These are phyloP conservation scores for Ophiostoma sp. DNA, from an alignment of 2,329 filamentous ascomycete genomes.

Conservation along the genomic window DNA sequence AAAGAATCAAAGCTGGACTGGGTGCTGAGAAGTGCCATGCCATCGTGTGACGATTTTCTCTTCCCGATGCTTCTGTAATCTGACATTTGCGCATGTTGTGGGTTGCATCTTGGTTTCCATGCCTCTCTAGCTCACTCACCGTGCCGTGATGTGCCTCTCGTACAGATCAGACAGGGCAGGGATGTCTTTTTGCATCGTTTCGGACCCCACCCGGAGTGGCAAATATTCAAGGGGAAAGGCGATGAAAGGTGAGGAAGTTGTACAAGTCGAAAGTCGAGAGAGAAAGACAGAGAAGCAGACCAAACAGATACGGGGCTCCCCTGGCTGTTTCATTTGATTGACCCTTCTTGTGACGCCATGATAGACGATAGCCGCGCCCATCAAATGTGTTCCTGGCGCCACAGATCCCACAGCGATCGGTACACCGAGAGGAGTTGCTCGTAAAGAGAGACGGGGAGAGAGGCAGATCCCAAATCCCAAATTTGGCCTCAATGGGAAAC, in stretches of 20 bases:
- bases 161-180: neutral
- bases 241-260: neutral
- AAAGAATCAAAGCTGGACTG: neutral
- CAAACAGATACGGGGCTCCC: neutral
- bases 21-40: neutral
- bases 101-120: constrained; percentile 12
- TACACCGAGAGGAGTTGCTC: constrained; percentile 16
- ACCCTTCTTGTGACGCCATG: neutral
- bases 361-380: neutral
- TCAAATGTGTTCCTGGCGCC: neutral
- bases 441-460: neutral
- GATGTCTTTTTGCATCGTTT: neutral
- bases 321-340: neutral
- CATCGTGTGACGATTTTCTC: neutral
- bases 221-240: neutral
- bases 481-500: constrained; percentile 3
- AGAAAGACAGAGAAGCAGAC: neutral
- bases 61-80: neutral
- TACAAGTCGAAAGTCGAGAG: neutral
- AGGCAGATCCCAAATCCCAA: neutral
- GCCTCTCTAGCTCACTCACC: neutral
- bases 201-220: constrained; percentile 3
- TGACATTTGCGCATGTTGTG: neutral
- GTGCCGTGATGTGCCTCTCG: neutral
- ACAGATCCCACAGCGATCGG: neutral